These are phyloP conservation scores for Wallacemonas collosoma DNA, from an alignment of 208 protist genomes.

Conservation along the genomic window DNA sequence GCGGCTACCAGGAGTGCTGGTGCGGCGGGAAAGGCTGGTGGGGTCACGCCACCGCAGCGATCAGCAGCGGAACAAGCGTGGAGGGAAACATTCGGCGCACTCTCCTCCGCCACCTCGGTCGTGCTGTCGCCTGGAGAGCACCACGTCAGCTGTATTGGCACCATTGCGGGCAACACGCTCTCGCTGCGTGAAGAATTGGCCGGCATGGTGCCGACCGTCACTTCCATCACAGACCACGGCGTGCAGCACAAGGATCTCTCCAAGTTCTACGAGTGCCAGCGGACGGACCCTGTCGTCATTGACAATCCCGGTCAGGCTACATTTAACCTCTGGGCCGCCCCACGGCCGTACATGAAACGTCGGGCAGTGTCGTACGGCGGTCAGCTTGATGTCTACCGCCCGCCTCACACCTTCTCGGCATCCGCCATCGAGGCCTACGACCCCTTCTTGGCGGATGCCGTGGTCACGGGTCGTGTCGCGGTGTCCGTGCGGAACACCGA, in stretches of 20 bases:
- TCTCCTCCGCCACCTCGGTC: slow-evolving; percentile 43
- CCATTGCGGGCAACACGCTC: slow-evolving; percentile 56
- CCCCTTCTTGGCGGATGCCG: slow-evolving; percentile 33
- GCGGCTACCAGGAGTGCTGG: neutral
- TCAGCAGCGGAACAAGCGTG: slow-evolving; percentile 5
- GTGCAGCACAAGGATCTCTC: slow-evolving; percentile 47
- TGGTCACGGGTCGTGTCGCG: slow-evolving; percentile 71
- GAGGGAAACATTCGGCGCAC: slow-evolving; percentile 29
- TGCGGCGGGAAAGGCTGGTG: no score
- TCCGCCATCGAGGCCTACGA: slow-evolving; percentile 26
- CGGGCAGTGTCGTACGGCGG: slow-evolving; percentile 45
- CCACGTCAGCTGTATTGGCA: slow-evolving; percentile 79
- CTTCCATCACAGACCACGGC: slow-evolving; percentile 29
- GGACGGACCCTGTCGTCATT: slow-evolving; percentile 56
- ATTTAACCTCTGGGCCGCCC: slow-evolving; percentile 79
- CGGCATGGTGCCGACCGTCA: slow-evolving; percentile 49
- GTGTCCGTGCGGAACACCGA: slow-evolving; percentile 60
- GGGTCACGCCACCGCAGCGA: no score
- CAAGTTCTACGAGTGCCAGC: slow-evolving; percentile 63
- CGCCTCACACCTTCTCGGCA: slow-evolving; percentile 14
- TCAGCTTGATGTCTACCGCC: slow-evolving; percentile 30
- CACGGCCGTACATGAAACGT: slow-evolving; percentile 36
- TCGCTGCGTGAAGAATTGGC: slow-evolving; percentile 66
- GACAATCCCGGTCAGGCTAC: slow-evolving; percentile 60
- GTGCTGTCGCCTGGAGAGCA: slow-evolving; percentile 70